A percentile compares a stretch with the other conserved stretches of the same genome.
phyloP scores from a whole-genome alignment of 148 eudicot genomes.

The Vaccinium corymbosum region DNA sequence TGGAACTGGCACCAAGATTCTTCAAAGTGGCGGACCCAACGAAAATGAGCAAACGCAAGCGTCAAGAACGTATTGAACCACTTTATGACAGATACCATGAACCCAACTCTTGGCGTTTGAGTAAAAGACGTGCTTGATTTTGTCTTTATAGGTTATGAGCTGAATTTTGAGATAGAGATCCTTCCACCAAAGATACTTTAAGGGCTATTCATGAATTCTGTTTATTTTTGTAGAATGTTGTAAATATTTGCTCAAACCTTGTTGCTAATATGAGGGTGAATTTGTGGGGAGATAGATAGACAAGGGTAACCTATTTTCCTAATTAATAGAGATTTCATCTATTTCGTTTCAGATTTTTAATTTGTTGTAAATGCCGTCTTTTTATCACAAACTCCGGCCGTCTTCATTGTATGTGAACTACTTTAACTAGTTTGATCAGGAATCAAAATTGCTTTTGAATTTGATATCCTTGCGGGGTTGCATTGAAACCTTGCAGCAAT shows the following conservation, averaged over 20 bases:
- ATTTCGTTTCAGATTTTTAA: not conserved
- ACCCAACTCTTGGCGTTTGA: constrained; percentile 96
- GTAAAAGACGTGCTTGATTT: constrained; percentile 71
- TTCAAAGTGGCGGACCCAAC: constrained; percentile 89
- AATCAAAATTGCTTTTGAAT: not conserved
- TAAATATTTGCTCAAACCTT: not conserved
- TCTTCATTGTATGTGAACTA: not conserved
- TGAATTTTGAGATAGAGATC: not conserved
- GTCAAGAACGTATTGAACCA: constrained; percentile 93
- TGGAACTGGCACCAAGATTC: constrained; percentile 62
- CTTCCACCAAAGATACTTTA: not conserved
- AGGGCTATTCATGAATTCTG: not conserved
- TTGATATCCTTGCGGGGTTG: not conserved
- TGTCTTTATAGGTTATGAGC: not conserved
- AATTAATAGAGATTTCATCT: not conserved
- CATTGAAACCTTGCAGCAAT: not conserved
- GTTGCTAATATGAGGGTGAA: not conserved
- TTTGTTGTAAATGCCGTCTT: not conserved
- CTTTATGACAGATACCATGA: constrained; percentile 93
- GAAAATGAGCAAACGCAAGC: constrained; percentile 91
- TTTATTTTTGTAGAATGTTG: not conserved
- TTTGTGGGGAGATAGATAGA: not conserved
- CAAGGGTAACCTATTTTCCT: not conserved
- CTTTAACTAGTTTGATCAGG: not conserved
- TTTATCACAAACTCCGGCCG: not conserved